phyloP scores from a whole-genome alignment of 139 green algal species.

The Auxenochlorella pyrenoidosa region DNA sequence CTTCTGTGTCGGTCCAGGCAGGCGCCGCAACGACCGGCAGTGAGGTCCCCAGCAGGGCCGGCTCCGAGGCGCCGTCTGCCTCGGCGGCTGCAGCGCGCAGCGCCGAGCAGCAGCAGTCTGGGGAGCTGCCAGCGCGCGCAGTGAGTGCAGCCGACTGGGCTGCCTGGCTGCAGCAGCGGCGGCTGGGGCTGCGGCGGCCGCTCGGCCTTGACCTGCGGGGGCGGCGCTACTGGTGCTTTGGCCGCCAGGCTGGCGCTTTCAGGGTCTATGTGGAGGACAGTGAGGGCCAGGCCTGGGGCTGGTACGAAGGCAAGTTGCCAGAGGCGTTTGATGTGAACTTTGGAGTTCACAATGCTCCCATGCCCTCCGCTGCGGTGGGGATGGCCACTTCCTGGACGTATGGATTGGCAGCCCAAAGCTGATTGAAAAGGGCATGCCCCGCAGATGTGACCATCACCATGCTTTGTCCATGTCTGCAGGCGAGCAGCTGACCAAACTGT shows the following conservation, averaged over 20 bases:
- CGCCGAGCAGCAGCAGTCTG: neutral
- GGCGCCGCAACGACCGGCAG: neutral
- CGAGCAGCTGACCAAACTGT: constrained; percentile 38
- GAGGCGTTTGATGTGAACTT: neutral
- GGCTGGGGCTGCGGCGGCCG: constrained; percentile 70
- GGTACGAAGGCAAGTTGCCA: constrained; percentile 52
- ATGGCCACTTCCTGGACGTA: too few relatives aligned
- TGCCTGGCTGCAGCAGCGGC: constrained; percentile 46
- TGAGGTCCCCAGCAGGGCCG: too few relatives aligned
- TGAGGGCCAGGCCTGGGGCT: constrained; percentile 57
- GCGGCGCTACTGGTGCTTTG: constrained; percentile 87
- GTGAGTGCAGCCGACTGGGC: constrained; percentile 40
- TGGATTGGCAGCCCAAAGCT: neutral
- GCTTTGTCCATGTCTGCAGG: constrained; percentile 20
- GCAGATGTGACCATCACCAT: too few relatives aligned
- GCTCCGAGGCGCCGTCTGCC: constrained; percentile 2
- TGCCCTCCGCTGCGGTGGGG: too few relatives aligned
- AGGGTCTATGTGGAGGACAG: constrained; percentile 75
- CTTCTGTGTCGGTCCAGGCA: neutral
- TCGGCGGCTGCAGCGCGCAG: neutral
- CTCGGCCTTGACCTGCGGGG: constrained; percentile 73
- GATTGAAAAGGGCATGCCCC: neutral
- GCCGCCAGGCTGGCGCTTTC: constrained; percentile 67
- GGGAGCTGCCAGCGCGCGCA: neutral
- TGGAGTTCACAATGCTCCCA: neutral